Conservation (phyloP, 495 filamentous ascomycete genomes). For the Trichoderma erinaceum region DNA sequence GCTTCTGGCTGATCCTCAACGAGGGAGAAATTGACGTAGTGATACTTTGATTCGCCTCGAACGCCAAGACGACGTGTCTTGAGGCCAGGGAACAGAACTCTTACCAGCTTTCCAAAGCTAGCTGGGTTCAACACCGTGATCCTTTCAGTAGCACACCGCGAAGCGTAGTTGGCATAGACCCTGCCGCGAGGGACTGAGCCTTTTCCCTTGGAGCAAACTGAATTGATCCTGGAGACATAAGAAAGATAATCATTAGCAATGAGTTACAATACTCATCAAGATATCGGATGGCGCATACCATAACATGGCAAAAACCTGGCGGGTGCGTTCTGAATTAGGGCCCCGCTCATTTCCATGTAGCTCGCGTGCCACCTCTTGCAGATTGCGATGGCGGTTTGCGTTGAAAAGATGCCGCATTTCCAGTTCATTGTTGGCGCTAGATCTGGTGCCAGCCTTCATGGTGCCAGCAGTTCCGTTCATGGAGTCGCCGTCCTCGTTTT, state of each 20-base stretch:
- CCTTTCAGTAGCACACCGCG: slow-evolving; percentile 80
- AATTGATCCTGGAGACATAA: slow-evolving; percentile 59
- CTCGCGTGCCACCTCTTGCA: slow-evolving; percentile 80
- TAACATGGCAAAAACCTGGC: slow-evolving; percentile 96
- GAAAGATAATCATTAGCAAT: not conserved
- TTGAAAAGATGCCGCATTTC: slow-evolving; percentile 82
- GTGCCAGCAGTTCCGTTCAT: slow-evolving; percentile 44
- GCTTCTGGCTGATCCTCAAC: slow-evolving; percentile 53
- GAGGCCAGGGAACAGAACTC: slow-evolving; percentile 90
- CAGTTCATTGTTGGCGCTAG: slow-evolving; percentile 80
- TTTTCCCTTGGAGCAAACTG: slow-evolving; percentile 71
- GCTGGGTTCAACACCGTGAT: slow-evolving; percentile 92
- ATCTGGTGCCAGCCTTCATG: slow-evolving; percentile 55
- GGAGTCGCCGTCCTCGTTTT: slow-evolving; percentile 59
- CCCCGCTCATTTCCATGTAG: slow-evolving; percentile 55
- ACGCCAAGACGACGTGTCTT: slow-evolving; percentile 89
- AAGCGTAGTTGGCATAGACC: slow-evolving; percentile 90
- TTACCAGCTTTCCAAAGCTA: slow-evolving; percentile 93
- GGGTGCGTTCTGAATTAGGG: slow-evolving; percentile 84
- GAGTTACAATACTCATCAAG: not conserved
- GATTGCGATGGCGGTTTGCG: slow-evolving; percentile 62
- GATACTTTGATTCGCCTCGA: slow-evolving; percentile 95
- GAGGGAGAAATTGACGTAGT: slow-evolving; percentile 84
- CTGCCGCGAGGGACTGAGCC: slow-evolving; percentile 83
- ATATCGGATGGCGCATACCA: slow-evolving; percentile 56